These are phyloP conservation scores for Suillus variegatus DNA, from an alignment of 768 basidiomycete genomes.

Conservation along the genomic window DNA sequence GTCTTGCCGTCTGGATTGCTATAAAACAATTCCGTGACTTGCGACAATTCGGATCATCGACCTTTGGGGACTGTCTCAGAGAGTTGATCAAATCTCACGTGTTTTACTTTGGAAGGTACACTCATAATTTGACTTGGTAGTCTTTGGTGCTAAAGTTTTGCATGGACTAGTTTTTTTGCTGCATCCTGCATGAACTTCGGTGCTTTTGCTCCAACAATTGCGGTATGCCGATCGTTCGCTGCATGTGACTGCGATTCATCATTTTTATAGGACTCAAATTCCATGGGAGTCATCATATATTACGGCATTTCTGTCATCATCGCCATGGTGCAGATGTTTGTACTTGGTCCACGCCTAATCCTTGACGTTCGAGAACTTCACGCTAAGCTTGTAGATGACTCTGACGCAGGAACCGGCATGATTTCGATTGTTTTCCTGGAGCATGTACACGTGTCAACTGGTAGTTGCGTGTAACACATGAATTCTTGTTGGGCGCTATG, in stretches of 20 bases:
- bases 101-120: neutral
- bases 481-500: neutral
- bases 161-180: too few relatives aligned
- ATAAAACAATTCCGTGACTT: too few relatives aligned
- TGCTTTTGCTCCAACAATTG: neutral
- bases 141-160: neutral
- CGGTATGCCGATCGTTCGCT: neutral
- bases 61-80: neutral
- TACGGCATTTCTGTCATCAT: neutral
- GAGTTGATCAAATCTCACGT: neutral
- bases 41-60: neutral
- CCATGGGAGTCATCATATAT: neutral
- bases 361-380: neutral
- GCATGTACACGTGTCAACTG: neutral
- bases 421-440: neutral
- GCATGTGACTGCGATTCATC: neutral
- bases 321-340: neutral
- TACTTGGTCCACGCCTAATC: neutral
- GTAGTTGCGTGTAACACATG: neutral
- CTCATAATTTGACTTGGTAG: neutral
- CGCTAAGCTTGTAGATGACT: neutral
- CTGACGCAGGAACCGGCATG: neutral
- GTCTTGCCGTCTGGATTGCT: too few relatives aligned
- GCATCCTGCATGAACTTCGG: too few relatives aligned
- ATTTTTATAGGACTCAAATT: neutral